Base-by-base conservation (phyloP, 2,329 filamentous ascomycete species). In the Xylaria polymorpha region DNA sequence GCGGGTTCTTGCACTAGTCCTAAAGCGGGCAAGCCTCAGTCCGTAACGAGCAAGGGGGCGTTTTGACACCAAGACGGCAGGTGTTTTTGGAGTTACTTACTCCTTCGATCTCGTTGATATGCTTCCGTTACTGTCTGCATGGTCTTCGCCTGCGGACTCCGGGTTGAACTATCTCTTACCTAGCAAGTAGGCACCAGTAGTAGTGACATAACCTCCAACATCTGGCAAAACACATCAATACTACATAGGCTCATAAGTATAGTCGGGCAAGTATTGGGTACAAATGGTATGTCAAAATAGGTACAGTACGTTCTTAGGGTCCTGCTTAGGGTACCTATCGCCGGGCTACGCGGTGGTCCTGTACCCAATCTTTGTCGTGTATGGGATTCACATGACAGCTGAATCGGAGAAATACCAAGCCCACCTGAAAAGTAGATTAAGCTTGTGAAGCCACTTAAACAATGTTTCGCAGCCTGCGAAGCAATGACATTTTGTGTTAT, bases 1-100 rank as follows among this genome's bases (percentile, higher is more conserved):
- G 71, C 56, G 63, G 67, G 50, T 20, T 48, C 48, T 46, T 18
- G 50, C 69, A 44, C 75, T 77, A 77, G 64, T 55, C 75, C 70
- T 5, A 61, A 61, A 71, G 44, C 20, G 68, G 73, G 0, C 56
- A 74, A 71, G 73, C 56, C 37, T 41, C 66, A 63, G 44, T 63
- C 72, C 60, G 71, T 66, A 61, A 64, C 69, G 67, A 71, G 67
- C 69, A 55, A 51, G 44, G 60, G 60, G 66, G 51, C 46, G 20
- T 32, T 59, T 51, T 43, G 53, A 25, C 37, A 58, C 55, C 48
- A 35, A 41, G 37, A 29, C 14, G 25, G 56, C 41, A 59, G 41
- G 56, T 32, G 56, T 39, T 25, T 29, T 18, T 18, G 1, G 12
- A 15, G 35, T n/a, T n/a, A n/a, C 3, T 25, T 41, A 20, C 35